phyloP scores from a whole-genome alignment of 306 rosid species.

The Inga oerstediana region DNA sequence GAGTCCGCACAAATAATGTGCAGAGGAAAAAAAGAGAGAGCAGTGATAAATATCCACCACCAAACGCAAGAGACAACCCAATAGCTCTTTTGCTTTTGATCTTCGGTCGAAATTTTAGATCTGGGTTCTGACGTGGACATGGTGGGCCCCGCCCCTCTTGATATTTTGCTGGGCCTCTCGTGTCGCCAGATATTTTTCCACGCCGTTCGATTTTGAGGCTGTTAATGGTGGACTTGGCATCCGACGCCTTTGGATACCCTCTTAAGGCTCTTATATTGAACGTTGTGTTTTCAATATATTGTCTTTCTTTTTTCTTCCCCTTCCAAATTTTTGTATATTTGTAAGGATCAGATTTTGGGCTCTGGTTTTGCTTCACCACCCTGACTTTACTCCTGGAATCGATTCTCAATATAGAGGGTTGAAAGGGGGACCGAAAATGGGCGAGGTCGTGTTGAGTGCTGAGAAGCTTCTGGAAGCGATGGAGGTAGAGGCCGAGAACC shows the following conservation, averaged over 20 bases:
- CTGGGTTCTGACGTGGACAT: conserved; percentile 57
- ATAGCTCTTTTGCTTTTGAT: conserved; percentile 39
- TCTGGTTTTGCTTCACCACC: not conserved
- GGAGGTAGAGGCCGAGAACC: not conserved
- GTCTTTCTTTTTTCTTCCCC: not conserved
- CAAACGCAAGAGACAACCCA: conserved; percentile 42
- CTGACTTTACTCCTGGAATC: conserved; percentile 16
- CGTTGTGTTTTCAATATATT: not conserved
- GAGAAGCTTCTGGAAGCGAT: conserved; percentile 44
- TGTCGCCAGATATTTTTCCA: not conserved
- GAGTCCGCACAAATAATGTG: too few relatives aligned
- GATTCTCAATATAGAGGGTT: not conserved
- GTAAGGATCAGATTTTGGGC: not conserved
- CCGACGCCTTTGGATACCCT: conserved; percentile 48
- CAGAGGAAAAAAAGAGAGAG: not conserved
- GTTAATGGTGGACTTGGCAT: conserved; percentile 4
- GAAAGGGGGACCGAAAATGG: conserved; percentile 44
- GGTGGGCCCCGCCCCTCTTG: conserved; percentile 37
- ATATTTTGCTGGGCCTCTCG: conserved; percentile 45
- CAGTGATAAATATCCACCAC: conserved; percentile 49
- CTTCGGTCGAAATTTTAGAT: conserved; percentile 41
- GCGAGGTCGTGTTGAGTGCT: conserved; percentile 52
- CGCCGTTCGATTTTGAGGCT: conserved; percentile 46
- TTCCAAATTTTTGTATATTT: not conserved
- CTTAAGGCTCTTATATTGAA: conserved; percentile 23